Evolutionary conservation across 345 rosid species (phyloP), one percentile per base, ranked within the genome.

Genomic region (Garcia nutans): DNA sequence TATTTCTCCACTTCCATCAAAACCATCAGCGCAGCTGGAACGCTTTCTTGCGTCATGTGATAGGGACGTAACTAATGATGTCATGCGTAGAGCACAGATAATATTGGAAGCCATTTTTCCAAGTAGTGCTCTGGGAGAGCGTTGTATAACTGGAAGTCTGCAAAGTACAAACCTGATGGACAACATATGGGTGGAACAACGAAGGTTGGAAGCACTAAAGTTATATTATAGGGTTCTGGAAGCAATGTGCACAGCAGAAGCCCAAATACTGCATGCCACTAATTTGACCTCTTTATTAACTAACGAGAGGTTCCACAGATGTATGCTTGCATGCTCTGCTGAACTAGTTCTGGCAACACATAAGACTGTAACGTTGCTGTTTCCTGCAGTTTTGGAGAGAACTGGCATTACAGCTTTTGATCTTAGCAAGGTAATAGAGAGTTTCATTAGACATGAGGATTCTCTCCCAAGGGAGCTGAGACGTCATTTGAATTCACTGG

Each of bases 321-420:
- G 98, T 76, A 94, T 94, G 97, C 96, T 94, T 58, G 97, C 98
- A 16, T 94, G 98, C 75, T 91, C 98, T 8, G 97, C 98, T 58
- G 98, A 96, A 84, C 84, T 96, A 70, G 99, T 96, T 75, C 85
- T 96, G 61, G 97, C 99, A 26, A 96, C 99, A 9, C 97, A 92
- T 84, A 96, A 91, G 83, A 93, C 98, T 54, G 88, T 89, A 45
- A 93, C 97, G 28, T 92, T 93, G 98, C 73, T 93, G 87, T 96
- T 93, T 74, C 99, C 99, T 23, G 93, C 99, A 41, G 99, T 96
- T 81, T 78, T 96, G 78, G 98, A 96, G 81, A 85, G 93, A 84
- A 96, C 98, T 76, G 98, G 99, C 64, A 93, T 96, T 75, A 96
- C 99, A 66, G 96, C 99, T 72, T 96, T 96, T 88, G 99, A 96